Conservation (phyloP, 2,329 filamentous ascomycete species). For the Penicillium palitans region DNA sequence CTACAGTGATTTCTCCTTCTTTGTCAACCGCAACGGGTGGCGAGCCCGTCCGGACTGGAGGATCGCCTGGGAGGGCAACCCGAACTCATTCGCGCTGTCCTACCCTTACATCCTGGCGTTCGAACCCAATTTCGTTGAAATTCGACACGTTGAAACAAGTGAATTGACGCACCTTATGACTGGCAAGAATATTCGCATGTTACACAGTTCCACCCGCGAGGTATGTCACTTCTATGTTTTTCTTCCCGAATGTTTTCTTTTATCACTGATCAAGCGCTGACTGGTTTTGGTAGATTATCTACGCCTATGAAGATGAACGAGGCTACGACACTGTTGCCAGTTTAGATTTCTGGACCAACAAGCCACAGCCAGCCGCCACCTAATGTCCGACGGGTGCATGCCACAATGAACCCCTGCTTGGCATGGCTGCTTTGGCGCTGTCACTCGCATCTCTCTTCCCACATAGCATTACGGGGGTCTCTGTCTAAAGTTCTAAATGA, state of each 20-base stretch:
- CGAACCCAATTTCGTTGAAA: slow-evolving; percentile 95
- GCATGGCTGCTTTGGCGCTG: background rate
- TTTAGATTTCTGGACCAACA: slow-evolving; percentile 88
- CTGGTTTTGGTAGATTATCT: slow-evolving; percentile 70
- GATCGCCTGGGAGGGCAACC: slow-evolving; percentile 95
- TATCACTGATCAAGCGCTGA: slow-evolving; percentile 22
- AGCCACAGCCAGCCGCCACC: slow-evolving; percentile 31
- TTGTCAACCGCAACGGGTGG: slow-evolving; percentile 98
- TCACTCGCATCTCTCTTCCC: background rate
- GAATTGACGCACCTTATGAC: slow-evolving; percentile 91
- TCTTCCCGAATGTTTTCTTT: background rate
- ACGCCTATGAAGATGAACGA: slow-evolving; percentile 93
- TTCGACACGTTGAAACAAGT: slow-evolving; percentile 90
- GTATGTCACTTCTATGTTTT: slow-evolving; percentile 54
- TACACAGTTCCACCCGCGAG: slow-evolving; percentile 96
- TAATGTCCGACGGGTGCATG: slow-evolving; percentile 4
- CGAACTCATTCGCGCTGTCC: slow-evolving; percentile 87
- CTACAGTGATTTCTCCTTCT: slow-evolving; percentile 98
- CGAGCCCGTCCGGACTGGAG: slow-evolving; percentile 93
- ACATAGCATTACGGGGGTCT: background rate
- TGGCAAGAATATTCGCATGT: slow-evolving; percentile 94
- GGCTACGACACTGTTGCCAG: slow-evolving; percentile 93
- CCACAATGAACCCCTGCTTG: background rate
- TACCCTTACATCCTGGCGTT: slow-evolving; percentile 98
- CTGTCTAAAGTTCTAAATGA: background rate